Percentiles rank a stretch among this genome's conserved stretches.
Conservation (phyloP, 2,329 filamentous ascomycete genomes). For the Epichloe sp. region DNA sequence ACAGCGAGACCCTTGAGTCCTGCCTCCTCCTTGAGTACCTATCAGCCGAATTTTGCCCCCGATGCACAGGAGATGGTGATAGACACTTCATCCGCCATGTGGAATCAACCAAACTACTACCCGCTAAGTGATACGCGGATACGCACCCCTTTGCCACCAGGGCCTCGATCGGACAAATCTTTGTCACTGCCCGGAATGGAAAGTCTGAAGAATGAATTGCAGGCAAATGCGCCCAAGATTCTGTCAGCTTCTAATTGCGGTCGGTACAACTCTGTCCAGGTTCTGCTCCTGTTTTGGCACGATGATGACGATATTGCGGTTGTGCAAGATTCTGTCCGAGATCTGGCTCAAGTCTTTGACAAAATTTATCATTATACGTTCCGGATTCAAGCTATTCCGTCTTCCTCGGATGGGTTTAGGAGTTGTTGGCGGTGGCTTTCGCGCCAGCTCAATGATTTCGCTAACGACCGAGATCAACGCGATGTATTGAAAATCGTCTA, state of each 20-base stretch:
- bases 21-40: constrained; percentile 23
- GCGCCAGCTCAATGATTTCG: constrained; percentile 37
- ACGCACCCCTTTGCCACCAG: constrained; percentile 43
- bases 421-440: constrained; percentile 42
- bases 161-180: constrained; percentile 39
- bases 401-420: constrained; percentile 30
- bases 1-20: constrained; percentile 36
- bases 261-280: constrained; percentile 40
- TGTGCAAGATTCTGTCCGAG: constrained; percentile 29
- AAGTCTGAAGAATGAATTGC: constrained; percentile 37
- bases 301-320: constrained; percentile 34
- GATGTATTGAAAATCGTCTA: constrained; percentile 47
- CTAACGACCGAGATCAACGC: constrained; percentile 38
- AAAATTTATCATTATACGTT: constrained; percentile 39
- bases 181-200: constrained; percentile 37
- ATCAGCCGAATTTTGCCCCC: constrained; percentile 26
- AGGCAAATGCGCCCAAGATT: constrained; percentile 35
- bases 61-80: constrained; percentile 43
- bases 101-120: constrained; percentile 24
- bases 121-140: constrained; percentile 34
- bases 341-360: constrained; percentile 37
- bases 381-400: constrained; percentile 36
- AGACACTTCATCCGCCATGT: constrained; percentile 24
- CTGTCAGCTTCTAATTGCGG: constrained; percentile 36
- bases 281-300: constrained; percentile 42